These are phyloP conservation scores for Helichrysum umbraculigerum DNA, from an alignment of 129 eudicot genomes.

Conservation along the genomic window DNA sequence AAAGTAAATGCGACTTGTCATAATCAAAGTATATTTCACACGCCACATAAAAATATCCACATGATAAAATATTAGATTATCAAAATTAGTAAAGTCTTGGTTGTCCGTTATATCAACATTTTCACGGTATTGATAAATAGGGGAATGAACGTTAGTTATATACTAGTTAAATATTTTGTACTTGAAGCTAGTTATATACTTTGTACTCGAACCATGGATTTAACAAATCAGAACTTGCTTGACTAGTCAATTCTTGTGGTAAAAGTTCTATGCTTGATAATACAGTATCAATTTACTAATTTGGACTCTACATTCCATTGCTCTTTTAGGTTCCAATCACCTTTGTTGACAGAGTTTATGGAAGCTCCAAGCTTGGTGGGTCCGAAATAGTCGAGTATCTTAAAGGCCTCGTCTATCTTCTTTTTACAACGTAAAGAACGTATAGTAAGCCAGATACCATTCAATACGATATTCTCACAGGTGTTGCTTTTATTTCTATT, in stretches of 20 bases:
- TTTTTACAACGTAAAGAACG: slow-evolving; percentile 55
- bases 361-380: slow-evolving; percentile 94
- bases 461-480: slow-evolving; percentile 4
- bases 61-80: not conserved
- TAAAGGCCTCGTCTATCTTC: slow-evolving; percentile 81
- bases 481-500: not conserved
- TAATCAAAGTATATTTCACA: not conserved
- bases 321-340: slow-evolving; percentile 82
- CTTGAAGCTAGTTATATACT: not conserved
- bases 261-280: not conserved
- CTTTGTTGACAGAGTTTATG: slow-evolving; percentile 87
- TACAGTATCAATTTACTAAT: not conserved
- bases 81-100: not conserved
- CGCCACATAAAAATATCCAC: not conserved
- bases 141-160: not conserved
- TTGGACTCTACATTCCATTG: not conserved
- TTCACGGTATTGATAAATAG: not conserved
- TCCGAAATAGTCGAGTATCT: slow-evolving; percentile 88
- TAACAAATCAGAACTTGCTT: not conserved
- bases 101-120: not conserved
- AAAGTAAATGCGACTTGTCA: slow-evolving; percentile 1
- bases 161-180: not conserved
- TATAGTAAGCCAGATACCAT: not conserved
- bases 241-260: not conserved
- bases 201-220: not conserved